These are phyloP conservation scores for Stephania cephalantha DNA, from an alignment of 164 flowering plant species.

Conservation along the genomic window DNA sequence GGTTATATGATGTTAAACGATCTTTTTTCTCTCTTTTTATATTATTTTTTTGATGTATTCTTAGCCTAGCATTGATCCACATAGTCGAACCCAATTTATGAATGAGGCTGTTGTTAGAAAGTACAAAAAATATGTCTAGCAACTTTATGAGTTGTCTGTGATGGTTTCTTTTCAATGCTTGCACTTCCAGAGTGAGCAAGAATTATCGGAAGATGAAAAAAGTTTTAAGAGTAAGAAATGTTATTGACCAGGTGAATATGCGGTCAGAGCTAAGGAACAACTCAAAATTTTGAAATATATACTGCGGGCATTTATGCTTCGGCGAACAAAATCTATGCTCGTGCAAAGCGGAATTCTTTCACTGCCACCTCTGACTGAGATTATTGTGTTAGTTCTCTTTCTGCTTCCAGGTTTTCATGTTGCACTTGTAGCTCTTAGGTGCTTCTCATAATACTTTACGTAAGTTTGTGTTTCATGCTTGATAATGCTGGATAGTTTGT, in stretches of 20 bases:
- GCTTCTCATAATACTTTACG: neutral
- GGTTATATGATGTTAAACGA: neutral
- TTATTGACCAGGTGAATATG: constrained; percentile 38
- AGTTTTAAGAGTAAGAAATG: constrained; percentile 7
- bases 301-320: constrained; percentile 77
- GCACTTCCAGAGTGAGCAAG: neutral
- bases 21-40: neutral
- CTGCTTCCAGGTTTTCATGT: constrained; percentile 5
- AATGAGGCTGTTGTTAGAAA: too few relatives aligned
- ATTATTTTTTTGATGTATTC: neutral
- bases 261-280: constrained; percentile 32
- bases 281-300: constrained; percentile 50
- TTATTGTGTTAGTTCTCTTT: constrained; percentile 59
- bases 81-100: too few relatives aligned
- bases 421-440: constrained; percentile 2
- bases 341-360: constrained; percentile 57
- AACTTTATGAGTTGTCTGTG: too few relatives aligned
- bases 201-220: neutral
- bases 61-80: too few relatives aligned
- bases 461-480: neutral
- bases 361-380: constrained; percentile 85
- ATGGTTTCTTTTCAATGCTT: too few relatives aligned
- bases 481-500: constrained; percentile 4
- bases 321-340: constrained; percentile 81
- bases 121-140: too few relatives aligned